These are phyloP conservation scores for Picochlorum sp. DNA, from an alignment of 139 green algal genomes.

Conservation along the genomic window DNA sequence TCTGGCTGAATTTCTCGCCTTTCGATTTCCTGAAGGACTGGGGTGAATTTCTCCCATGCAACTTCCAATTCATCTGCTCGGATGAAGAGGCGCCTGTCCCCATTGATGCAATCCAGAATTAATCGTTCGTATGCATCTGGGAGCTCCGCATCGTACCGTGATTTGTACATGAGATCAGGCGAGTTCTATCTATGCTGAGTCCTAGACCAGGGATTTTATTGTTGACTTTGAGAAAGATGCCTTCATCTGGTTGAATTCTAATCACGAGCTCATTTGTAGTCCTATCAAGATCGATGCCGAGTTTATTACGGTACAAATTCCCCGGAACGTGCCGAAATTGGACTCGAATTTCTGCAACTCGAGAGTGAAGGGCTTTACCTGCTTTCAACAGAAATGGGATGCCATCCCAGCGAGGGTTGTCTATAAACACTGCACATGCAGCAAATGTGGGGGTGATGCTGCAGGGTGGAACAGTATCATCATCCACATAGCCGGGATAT, in stretches of 20 bases:
- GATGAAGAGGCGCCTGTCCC: conserved; percentile 83
- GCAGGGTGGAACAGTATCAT: conserved; percentile 81
- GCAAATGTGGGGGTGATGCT: conserved; percentile 92
- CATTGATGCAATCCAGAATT: conserved; percentile 96
- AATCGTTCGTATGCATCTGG: conserved; percentile 95
- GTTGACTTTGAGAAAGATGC: conserved; percentile 99
- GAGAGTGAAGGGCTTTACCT: conserved; percentile 89
- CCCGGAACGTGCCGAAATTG: conserved; percentile 95
- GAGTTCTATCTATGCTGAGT: conserved; percentile 77
- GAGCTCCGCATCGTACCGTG: conserved; percentile 31
- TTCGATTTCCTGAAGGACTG: conserved; percentile 74
- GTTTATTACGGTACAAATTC: conserved; percentile 74
- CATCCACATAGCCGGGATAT: conserved; percentile 87
- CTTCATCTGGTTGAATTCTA: conserved; percentile 95
- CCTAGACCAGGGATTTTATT: conserved; percentile 99
- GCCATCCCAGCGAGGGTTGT: conserved; percentile 96
- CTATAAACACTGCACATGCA: conserved; percentile 82
- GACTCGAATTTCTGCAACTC: conserved; percentile 90
- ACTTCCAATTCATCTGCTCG: conserved; percentile 91
- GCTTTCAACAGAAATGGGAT: conserved; percentile 99
- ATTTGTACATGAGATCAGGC: conserved; percentile 91
- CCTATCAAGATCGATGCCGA: conserved; percentile 68
- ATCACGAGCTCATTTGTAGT: conserved; percentile 97
- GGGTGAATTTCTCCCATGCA: conserved; percentile 94
- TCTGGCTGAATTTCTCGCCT: conserved; percentile 66